Percentiles rank a stretch among this genome's conserved stretches.
These are phyloP conservation scores for Colletotrichum tamarilloi DNA, from an alignment of 2,329 filamentous ascomycete species.

Conservation along the genomic window DNA sequence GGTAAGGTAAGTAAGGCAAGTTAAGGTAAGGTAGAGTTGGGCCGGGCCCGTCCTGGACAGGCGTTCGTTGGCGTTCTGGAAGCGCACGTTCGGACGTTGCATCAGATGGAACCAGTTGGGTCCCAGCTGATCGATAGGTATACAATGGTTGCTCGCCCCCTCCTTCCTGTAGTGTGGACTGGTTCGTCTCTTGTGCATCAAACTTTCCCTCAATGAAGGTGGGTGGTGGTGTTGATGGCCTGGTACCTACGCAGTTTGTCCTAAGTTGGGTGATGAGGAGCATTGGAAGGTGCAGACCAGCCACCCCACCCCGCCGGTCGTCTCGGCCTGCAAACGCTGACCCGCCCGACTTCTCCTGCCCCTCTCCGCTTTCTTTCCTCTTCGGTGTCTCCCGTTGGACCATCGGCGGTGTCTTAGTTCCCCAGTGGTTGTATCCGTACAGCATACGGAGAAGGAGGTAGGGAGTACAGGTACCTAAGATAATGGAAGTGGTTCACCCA, in stretches of 20 bases:
- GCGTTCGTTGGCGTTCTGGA: background rate
- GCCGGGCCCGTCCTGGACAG: background rate
- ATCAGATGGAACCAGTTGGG: background rate
- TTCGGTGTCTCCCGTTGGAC: constrained; percentile 29
- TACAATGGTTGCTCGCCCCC: background rate
- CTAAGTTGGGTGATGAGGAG: background rate
- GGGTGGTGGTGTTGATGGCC: background rate
- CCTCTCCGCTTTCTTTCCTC: constrained; percentile 31
- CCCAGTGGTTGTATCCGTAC: background rate
- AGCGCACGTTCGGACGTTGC: background rate
- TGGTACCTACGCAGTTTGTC: background rate
- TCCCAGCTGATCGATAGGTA: background rate
- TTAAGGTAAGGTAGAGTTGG: background rate
- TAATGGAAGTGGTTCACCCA: constrained; percentile 17
- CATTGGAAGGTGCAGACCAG: background rate
- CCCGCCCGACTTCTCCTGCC: constrained; percentile 10
- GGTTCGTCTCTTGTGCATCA: background rate
- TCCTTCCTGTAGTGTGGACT: background rate
- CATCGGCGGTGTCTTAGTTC: background rate
- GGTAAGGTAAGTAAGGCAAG: background rate
- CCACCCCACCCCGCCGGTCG: constrained; percentile 27
- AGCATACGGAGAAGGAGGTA: background rate
- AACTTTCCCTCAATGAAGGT: background rate
- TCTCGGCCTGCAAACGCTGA: constrained; percentile 18
- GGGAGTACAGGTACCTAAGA: background rate